phyloP scores from a whole-genome alignment of 805 yeast genomes.

The Zygotorulaspora florentina region DNA sequence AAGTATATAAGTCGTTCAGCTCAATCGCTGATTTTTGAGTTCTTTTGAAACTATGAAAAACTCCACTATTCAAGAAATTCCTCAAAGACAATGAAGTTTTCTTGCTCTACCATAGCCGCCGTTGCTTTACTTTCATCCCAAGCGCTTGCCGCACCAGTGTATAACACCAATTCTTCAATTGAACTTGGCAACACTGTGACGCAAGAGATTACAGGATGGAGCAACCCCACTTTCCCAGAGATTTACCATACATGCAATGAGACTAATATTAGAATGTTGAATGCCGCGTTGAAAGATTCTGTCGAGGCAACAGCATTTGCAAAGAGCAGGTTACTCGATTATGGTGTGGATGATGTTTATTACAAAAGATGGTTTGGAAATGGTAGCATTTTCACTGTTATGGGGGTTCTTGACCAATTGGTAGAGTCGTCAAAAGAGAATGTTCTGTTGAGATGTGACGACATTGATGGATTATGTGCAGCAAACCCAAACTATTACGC shows the following conservation, averaged over 20 bases:
- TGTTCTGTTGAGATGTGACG: constrained; percentile 39
- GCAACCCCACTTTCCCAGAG: constrained; percentile 12
- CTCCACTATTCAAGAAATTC: too few relatives aligned
- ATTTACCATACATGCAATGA: constrained; percentile 15
- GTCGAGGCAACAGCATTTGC: constrained; percentile 35
- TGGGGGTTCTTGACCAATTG: constrained; percentile 36
- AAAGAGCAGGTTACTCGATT: constrained; percentile 35
- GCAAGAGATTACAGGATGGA: constrained; percentile 9
- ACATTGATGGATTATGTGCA: constrained; percentile 37
- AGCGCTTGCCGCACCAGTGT: constrained; percentile 6
- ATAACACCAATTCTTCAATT: constrained; percentile 7
- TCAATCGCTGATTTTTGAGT: too few relatives aligned
- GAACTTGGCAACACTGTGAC: constrained; percentile 1
- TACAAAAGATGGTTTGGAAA: constrained; percentile 39
- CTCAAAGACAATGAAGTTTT: constrained; percentile 6
- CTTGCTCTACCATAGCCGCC: neutral
- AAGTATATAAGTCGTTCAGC: too few relatives aligned
- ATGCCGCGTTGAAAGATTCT: constrained; percentile 34
- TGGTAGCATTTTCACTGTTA: constrained; percentile 35
- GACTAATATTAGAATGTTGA: constrained; percentile 13
- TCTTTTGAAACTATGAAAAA: too few relatives aligned
- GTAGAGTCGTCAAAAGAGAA: constrained; percentile 36
- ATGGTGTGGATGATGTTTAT: constrained; percentile 34
- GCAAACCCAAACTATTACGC: constrained; percentile 34
- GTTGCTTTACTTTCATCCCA: neutral